phyloP scores from a whole-genome alignment of 768 basidiomycete genomes.

The Mrakia gelida region DNA sequence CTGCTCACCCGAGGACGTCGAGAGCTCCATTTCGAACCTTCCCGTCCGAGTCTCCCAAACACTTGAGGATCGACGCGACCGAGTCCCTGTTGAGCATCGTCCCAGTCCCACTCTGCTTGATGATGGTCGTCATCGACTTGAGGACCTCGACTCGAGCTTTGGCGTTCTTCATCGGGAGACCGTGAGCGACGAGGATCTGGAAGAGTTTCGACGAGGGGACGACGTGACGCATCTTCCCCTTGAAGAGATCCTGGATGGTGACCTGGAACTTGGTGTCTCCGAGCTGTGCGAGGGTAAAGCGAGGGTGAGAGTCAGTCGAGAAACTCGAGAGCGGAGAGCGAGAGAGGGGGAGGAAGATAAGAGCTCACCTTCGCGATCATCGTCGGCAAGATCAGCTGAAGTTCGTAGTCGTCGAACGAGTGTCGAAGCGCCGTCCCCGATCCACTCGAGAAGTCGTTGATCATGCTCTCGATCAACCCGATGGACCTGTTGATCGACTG shows the following conservation, averaged over 20 bases:
- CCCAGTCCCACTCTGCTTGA: constrained; percentile 27
- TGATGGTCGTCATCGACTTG: constrained; percentile 51
- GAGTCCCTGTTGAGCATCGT: constrained; percentile 58
- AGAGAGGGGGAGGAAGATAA: neutral
- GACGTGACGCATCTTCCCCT: constrained; percentile 69
- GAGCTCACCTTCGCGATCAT: constrained; percentile 73
- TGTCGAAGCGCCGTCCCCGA: constrained; percentile 2
- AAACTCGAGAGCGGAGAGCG: too few species aligned
- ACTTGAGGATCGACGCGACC: constrained; percentile 67
- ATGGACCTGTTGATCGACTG: constrained; percentile 59
- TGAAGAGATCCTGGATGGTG: constrained; percentile 60
- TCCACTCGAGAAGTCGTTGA: constrained; percentile 49
- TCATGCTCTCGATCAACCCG: constrained; percentile 73
- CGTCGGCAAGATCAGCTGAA: constrained; percentile 79
- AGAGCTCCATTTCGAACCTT: constrained; percentile 83
- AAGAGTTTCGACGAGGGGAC: constrained; percentile 92
- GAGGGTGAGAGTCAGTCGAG: constrained; percentile 15
- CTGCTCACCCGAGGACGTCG: constrained; percentile 64
- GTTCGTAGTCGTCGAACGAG: constrained; percentile 71
- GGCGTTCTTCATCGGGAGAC: constrained; percentile 81
- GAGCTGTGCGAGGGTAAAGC: constrained; percentile 53
- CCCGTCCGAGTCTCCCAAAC: constrained; percentile 85
- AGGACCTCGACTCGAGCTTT: constrained; percentile 83
- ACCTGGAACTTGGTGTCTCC: constrained; percentile 77
- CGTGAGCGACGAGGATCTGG: constrained; percentile 78